Percentiles rank a stretch among this genome's conserved stretches.
Conservation (phyloP, 768 basidiomycete genomes). For the Collybia sp. region DNA sequence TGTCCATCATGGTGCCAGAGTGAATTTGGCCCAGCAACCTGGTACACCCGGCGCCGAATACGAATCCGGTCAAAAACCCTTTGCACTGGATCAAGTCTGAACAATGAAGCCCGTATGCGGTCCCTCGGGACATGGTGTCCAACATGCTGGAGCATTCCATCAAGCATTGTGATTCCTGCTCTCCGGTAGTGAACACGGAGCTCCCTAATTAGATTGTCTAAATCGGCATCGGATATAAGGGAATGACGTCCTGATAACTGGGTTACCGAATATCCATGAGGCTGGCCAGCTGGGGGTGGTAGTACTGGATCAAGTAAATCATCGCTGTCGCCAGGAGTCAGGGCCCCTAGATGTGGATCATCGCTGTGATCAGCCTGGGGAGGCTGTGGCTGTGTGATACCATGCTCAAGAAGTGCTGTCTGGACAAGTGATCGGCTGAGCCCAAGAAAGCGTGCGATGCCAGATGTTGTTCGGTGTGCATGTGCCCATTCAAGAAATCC, state of each 20-base stretch:
- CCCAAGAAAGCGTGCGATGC: conserved; percentile 9
- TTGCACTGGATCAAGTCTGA: conserved; percentile 11
- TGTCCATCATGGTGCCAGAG: conserved; percentile 34
- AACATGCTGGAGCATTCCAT: conserved; percentile 13
- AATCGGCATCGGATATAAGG: neutral
- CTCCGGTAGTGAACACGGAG: conserved; percentile 4
- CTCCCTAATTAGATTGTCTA: conserved; percentile 7
- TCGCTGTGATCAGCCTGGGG: neutral
- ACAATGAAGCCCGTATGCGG: conserved; percentile 9
- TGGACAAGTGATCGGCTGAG: conserved; percentile 8
- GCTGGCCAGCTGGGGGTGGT: neutral
- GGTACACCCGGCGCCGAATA: conserved; percentile 16
- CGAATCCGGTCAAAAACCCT: conserved; percentile 9
- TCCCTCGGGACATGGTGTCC: conserved; percentile 8
- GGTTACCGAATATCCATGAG: neutral
- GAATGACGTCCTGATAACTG: neutral
- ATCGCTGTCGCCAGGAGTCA: neutral
- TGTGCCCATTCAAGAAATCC: conserved; percentile 14
- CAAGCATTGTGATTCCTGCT: conserved; percentile 16
- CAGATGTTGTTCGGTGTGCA: conserved; percentile 8
- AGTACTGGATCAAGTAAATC: conserved; percentile 2
- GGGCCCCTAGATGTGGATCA: neutral
- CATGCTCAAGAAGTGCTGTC: conserved; percentile 9
- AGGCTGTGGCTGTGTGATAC: conserved; percentile 7
- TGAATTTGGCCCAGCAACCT: conserved; percentile 23